Base-by-base conservation (phyloP, 495 filamentous ascomycete genomes). In the Terfezia boudieri region DNA sequence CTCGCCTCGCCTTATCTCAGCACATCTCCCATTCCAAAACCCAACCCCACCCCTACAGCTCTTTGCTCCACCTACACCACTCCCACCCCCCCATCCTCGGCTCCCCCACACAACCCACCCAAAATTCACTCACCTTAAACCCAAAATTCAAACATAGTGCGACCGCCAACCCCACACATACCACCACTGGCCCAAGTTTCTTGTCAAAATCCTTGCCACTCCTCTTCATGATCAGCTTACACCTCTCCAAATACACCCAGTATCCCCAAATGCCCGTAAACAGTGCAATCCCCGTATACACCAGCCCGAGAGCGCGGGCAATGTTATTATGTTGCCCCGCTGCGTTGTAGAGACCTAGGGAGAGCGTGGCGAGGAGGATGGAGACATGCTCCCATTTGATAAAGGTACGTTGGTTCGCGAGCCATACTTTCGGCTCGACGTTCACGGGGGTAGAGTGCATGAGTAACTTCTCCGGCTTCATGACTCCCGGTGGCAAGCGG, bases 361-460 rank as follows among this genome's bases (percentile, higher is more conserved):
- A 83, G 35, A 98, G 67, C 23, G 77, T 78, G 9, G 86, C 86
- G 8, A 96, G 76, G 32, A 96, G 72, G 23, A 98, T 74, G 53
- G 77, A 81, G 59, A 96, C 83, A 64, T 96, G 87, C 67, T 94
- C 82, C 90, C 90, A 98, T 66, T 94, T 94, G 66, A 98, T 78
- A 62, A 94, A 98, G 0, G 90, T 98, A 49, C 90, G 78, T 69
- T 98, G 85, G 65, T 98, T 98, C 51, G 90, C 90, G 37, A 98
- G 82, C 88, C 90, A 98, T 7, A 98, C 89, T 68, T 98, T 98
- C 43, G 84, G 84, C 68, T 98, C 90, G 41, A 98, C 86, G 53
- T 83, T 77, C 37, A 96, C 73, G 0, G 86, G 85, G 0, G 89
- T 88, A 0, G 82, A 73, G 67, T 98, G 89, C 71, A 96, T 98